These are phyloP conservation scores for Pseudogymnoascus sp. DNA, from an alignment of 2,329 filamentous ascomycete genomes.

Conservation along the genomic window DNA sequence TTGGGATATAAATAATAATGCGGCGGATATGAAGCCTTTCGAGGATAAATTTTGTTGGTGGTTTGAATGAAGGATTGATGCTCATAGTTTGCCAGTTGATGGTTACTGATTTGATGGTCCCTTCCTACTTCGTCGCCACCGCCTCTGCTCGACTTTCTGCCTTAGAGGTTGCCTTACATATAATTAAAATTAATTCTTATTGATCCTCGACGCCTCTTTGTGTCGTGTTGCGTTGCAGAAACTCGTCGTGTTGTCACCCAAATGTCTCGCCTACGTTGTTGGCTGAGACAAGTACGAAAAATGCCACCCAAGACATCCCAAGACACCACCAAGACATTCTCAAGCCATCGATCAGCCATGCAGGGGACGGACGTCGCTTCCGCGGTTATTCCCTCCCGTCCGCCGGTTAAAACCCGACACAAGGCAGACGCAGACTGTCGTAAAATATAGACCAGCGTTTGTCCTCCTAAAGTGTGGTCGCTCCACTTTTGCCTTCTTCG, in stretches of 20 bases:
- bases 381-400: not conserved
- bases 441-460: too few species aligned
- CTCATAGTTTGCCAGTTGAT: not conserved
- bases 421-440: not conserved
- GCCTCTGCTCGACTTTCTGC: not conserved
- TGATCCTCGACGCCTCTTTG: not conserved
- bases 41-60: not conserved
- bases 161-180: not conserved
- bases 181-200: not conserved
- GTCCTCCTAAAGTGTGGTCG: too few species aligned
- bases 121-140: not conserved
- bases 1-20: not conserved
- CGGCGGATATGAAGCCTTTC: not conserved
- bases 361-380: not conserved
- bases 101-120: not conserved
- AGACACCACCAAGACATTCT: not conserved
- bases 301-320: not conserved
- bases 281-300: not conserved
- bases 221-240: not conserved
- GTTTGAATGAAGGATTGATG: not conserved
- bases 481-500: too few species aligned
- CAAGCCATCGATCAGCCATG: not conserved
- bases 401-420: not conserved
- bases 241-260: not conserved
- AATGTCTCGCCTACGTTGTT: not conserved